Evolutionary conservation across 495 filamentous ascomycete species (phyloP).

Genomic region (Cryomyces minteri): DNA sequence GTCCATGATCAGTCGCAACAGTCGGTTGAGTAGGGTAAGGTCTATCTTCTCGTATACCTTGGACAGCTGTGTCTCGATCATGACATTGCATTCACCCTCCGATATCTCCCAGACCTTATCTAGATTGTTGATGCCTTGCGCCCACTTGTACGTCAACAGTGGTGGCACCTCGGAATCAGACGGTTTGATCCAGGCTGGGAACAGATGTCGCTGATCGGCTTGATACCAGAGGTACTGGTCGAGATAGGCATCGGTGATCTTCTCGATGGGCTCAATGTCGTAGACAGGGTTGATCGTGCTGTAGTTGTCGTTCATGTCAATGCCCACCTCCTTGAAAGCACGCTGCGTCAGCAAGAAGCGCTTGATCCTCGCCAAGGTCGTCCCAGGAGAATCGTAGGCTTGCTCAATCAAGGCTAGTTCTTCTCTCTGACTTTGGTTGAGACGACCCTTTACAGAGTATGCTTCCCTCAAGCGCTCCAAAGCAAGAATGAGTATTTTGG

Average conservation of each 20-base stretch:
- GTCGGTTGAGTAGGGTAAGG: conserved; percentile 81
- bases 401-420: conserved; percentile 96
- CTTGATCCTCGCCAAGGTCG: conserved; percentile 92
- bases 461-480: conserved; percentile 88
- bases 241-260: conserved; percentile 98
- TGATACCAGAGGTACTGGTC: conserved; percentile 99
- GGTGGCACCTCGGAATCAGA: conserved; percentile 99
- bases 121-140: conserved; percentile 99
- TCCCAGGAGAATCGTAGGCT: conserved; percentile 95
- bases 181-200: conserved; percentile 98
- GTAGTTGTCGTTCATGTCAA: conserved; percentile 99
- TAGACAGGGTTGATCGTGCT: conserved; percentile 98
- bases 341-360: conserved; percentile 91
- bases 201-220: conserved; percentile 92
- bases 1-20: conserved; percentile 94
- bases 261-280: conserved; percentile 97
- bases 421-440: conserved; percentile 96
- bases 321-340: conserved; percentile 98
- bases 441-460: conserved; percentile 90
- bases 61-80: conserved; percentile 95
- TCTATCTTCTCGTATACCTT: conserved; percentile 99
- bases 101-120: conserved; percentile 89
- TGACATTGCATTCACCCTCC: conserved; percentile 95
- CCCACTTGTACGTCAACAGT: conserved; percentile 94
- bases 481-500: conserved; percentile 94